Conservation (phyloP, 768 basidiomycete species). For the Boletus rubescentipes region DNA sequence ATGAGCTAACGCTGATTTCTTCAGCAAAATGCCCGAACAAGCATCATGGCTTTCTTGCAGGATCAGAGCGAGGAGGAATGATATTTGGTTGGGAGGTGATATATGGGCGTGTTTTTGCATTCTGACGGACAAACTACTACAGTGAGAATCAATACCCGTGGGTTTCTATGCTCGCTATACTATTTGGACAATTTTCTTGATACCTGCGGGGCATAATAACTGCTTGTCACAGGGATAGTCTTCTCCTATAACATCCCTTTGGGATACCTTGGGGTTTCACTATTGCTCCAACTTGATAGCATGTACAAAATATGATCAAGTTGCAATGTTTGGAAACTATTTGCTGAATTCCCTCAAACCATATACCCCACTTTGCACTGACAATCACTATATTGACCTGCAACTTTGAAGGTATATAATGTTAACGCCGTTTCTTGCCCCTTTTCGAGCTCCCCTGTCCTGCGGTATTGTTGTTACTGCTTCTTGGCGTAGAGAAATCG, state of each 20-base stretch:
- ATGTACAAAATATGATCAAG: neutral
- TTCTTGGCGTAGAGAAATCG: neutral
- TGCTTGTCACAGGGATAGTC: neutral
- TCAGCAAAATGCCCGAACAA: slow-evolving; percentile 49
- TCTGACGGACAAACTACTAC: neutral
- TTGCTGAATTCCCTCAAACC: neutral
- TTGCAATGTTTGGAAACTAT: neutral
- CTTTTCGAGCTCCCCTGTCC: neutral
- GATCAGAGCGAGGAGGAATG: slow-evolving; percentile 66
- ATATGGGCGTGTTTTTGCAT: neutral
- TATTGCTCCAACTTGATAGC: neutral
- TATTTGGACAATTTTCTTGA: neutral
- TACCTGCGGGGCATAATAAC: neutral
- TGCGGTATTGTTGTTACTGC: neutral
- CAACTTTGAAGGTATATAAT: too few species aligned
- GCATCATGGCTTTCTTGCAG: slow-evolving; percentile 69
- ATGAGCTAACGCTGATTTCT: neutral
- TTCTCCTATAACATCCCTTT: neutral
- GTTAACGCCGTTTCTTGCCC: neutral
- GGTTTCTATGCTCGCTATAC: neutral
- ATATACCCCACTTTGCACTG: neutral
- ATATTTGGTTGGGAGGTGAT: neutral
- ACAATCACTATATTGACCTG: neutral
- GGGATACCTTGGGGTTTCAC: neutral
- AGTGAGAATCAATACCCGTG: neutral